Evolutionary conservation across 768 basidiomycete genomes (phyloP).

Genomic region (Cubamyces sp.): DNA sequence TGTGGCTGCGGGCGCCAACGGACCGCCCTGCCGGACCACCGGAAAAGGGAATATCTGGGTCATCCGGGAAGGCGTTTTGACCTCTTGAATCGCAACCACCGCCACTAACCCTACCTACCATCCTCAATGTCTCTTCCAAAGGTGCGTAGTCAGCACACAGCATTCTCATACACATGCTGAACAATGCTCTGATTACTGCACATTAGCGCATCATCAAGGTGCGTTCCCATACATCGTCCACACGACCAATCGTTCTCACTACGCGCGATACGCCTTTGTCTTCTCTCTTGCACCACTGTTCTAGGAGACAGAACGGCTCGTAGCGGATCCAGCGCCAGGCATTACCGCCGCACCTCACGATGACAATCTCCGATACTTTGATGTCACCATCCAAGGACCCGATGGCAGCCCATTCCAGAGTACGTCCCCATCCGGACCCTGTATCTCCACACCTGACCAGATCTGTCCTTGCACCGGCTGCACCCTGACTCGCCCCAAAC

Average conservation of each 20-base stretch:
- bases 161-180: background rate
- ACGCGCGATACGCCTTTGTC: constrained; percentile 25
- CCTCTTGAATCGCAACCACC: background rate
- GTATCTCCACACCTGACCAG: background rate
- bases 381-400: constrained; percentile 95
- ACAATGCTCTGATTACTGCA: background rate
- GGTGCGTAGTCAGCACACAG: constrained; percentile 36
- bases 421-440: constrained; percentile 33
- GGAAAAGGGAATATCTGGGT: background rate
- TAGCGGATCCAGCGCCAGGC: constrained; percentile 95
- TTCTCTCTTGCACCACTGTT: background rate
- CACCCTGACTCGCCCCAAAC: constrained; percentile 6
- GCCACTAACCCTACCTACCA: constrained; percentile 9
- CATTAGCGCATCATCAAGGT: constrained; percentile 59
- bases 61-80: constrained; percentile 3
- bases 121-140: constrained; percentile 54
- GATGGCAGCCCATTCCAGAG: constrained; percentile 89
- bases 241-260: constrained; percentile 21
- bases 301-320: constrained; percentile 96
- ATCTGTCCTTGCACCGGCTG: background rate
- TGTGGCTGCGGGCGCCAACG: background rate
- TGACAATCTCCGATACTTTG: constrained; percentile 97
- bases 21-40: background rate
- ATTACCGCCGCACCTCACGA: constrained; percentile 96
- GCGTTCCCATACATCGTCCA: constrained; percentile 18